Percentiles rank a stretch among this genome's conserved stretches.
Conservation (phyloP, 805 yeast species). For the Yamadazyma scolyti region DNA sequence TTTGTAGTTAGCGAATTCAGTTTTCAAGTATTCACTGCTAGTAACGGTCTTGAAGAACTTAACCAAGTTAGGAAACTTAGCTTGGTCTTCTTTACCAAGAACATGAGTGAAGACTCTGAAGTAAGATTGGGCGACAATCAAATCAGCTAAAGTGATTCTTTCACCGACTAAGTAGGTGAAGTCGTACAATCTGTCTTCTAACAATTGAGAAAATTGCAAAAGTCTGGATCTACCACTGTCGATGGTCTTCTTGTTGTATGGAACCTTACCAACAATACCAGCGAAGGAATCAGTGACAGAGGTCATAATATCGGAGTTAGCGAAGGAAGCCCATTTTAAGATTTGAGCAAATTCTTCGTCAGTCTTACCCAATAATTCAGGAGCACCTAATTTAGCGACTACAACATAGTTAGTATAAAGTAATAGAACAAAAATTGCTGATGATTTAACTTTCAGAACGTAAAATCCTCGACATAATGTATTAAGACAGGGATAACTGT, state of each 20-base stretch:
- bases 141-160: slow-evolving; percentile 52
- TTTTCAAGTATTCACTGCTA: slow-evolving; percentile 43
- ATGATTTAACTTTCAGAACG: slow-evolving; percentile 46
- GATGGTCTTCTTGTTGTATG: slow-evolving; percentile 73
- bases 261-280: slow-evolving; percentile 60
- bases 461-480: slow-evolving; percentile 63
- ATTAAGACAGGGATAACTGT: slow-evolving; percentile 89
- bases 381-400: slow-evolving; percentile 48
- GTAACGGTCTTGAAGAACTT: slow-evolving; percentile 69
- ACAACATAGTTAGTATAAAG: slow-evolving; percentile 17
- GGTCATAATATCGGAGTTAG: slow-evolving; percentile 63
- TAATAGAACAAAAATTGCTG: slow-evolving; percentile 1
- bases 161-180: slow-evolving; percentile 73
- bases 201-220: slow-evolving; percentile 27
- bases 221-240: slow-evolving; percentile 40
- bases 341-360: slow-evolving; percentile 61
- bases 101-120: slow-evolving; percentile 54
- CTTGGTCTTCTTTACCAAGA: slow-evolving; percentile 65
- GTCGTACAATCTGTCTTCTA: slow-evolving; percentile 56
- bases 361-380: slow-evolving; percentile 60
- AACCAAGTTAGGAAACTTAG: slow-evolving; percentile 54
- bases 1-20: slow-evolving; percentile 48
- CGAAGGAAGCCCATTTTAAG: slow-evolving; percentile 74
- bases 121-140: slow-evolving; percentile 47
- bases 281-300: slow-evolving; percentile 47